Percentiles rank a stretch among this genome's conserved stretches.
Evolutionary conservation across 805 yeast genomes (phyloP).

Genomic region (Candida methanosorbosa): DNA sequence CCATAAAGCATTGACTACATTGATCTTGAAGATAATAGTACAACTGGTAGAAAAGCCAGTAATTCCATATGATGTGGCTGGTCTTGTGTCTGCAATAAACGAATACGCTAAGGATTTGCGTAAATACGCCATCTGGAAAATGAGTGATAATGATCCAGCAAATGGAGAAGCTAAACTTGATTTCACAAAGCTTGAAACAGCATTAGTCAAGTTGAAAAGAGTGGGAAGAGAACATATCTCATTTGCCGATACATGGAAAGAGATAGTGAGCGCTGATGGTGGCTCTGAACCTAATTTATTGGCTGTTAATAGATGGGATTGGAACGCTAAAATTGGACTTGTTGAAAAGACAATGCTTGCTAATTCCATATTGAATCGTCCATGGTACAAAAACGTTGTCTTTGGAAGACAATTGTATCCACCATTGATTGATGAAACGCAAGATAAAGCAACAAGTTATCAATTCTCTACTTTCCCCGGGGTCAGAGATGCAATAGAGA

Average conservation of each 20-base stretch:
- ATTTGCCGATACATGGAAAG: constrained; percentile 60
- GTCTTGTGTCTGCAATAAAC: constrained; percentile 35
- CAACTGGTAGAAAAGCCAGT: constrained; percentile 67
- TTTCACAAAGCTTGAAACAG: constrained; percentile 17
- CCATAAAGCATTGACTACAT: constrained; percentile 47
- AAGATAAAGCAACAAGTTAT: constrained; percentile 20
- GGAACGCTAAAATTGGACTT: constrained; percentile 60
- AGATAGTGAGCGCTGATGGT: constrained; percentile 37
- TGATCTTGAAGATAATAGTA: constrained; percentile 45
- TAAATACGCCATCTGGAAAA: constrained; percentile 20
- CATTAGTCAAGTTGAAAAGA: constrained; percentile 28
- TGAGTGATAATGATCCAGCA: neutral
- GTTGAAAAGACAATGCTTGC: constrained; percentile 47
- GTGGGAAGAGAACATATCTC: constrained; percentile 40
- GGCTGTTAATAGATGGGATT: constrained; percentile 65
- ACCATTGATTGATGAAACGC: constrained; percentile 30
- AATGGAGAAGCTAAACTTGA: constrained; percentile 9
- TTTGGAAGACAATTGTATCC: constrained; percentile 61
- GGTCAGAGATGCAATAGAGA: constrained; percentile 56
- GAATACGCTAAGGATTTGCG: constrained; percentile 39
- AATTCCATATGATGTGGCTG: constrained; percentile 55
- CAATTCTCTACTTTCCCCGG: constrained; percentile 68
- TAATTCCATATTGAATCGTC: constrained; percentile 38
- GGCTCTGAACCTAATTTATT: constrained; percentile 69
- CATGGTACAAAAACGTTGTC: constrained; percentile 59